Evolutionary conservation across 1,139 yeast species (phyloP), one percentile per base, ranked within the genome.

Genomic region (Pichia sp.): DNA sequence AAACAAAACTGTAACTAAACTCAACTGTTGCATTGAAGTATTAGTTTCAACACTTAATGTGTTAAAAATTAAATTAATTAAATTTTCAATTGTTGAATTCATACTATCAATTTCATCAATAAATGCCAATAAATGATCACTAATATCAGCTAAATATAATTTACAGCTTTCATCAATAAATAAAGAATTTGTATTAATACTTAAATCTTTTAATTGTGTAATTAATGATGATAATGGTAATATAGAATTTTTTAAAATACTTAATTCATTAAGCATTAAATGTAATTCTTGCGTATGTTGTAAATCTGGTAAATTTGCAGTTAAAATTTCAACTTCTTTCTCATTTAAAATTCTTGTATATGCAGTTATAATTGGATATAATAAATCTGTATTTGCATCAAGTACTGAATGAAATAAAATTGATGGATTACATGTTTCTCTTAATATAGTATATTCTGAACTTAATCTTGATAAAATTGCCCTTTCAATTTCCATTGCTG

Each of bases 351-450:
- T 57, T 37, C 69, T 61, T 41, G 76, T 68, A 56, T 77, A 82
- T 9, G 78, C 77, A 1, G 77, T 65, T n/a, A 84, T 69, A 37
- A 82, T 74, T 7, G 78, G 78, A 51, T 76, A 76, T 2, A 85
- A 69, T 47, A 80, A 62, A 56, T 80, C 82, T 8, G 76, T 79
- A 25, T 69, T 62, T 3, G 78, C 69, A 56, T 76, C 82, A n/a
- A 76, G 54, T 9, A 76, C 64, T 3, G 78, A 75, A 50, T 76
- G 80, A 12, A 76, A 62, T 31, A 76, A 60, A 24, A 74, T 65
- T 0, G 77, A 70, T 0, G 78, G 65, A 53, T 75, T 80, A 43
- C 71, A 65, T 0, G 77, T 67, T 37, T 71, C 73, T 39, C 80
- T 59, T 35, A 76, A 53, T 37, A 74, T 61, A 0, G 81, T 73